Conservation (phyloP, 108 stramenopile species). For the Epithemia pelagica region DNA sequence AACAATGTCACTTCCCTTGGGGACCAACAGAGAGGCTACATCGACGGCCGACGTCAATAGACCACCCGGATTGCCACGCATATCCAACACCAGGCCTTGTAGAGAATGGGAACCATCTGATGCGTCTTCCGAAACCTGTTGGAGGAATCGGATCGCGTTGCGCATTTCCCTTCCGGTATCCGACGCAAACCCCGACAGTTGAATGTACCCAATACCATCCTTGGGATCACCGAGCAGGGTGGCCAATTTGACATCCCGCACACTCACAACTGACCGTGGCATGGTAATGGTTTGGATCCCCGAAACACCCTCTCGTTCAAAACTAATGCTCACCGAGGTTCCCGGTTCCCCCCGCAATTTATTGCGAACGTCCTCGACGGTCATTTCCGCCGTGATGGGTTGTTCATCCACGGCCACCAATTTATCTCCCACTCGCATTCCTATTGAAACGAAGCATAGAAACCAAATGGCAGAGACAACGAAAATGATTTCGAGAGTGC, state of each 20-base stretch:
- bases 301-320: slow-evolving; percentile 60
- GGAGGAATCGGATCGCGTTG: slow-evolving; percentile 57
- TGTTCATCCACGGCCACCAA: slow-evolving; percentile 72
- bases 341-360: slow-evolving; percentile 82
- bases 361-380: slow-evolving; percentile 85
- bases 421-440: slow-evolving; percentile 76
- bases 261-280: slow-evolving; percentile 61
- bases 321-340: slow-evolving; percentile 66
- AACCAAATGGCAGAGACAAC: too few species aligned
- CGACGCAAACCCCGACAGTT: slow-evolving; percentile 83
- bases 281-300: slow-evolving; percentile 61
- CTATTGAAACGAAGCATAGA: too few species aligned
- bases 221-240: slow-evolving; percentile 67
- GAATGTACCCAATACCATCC: slow-evolving; percentile 89
- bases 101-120: slow-evolving; percentile 37
- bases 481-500: too few species aligned
- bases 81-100: slow-evolving; percentile 84
- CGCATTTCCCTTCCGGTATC: slow-evolving; percentile 82
- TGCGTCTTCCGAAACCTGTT: slow-evolving; percentile 56
- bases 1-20: slow-evolving; percentile 88
- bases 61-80: slow-evolving; percentile 94
- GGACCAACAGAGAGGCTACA: slow-evolving; percentile 84
- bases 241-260: slow-evolving; percentile 80
- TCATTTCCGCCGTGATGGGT: slow-evolving; percentile 36
- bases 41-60: slow-evolving; percentile 91